These are phyloP conservation scores for Akanthomyces lecanii DNA, from an alignment of 2,329 filamentous ascomycete genomes.

Conservation along the genomic window DNA sequence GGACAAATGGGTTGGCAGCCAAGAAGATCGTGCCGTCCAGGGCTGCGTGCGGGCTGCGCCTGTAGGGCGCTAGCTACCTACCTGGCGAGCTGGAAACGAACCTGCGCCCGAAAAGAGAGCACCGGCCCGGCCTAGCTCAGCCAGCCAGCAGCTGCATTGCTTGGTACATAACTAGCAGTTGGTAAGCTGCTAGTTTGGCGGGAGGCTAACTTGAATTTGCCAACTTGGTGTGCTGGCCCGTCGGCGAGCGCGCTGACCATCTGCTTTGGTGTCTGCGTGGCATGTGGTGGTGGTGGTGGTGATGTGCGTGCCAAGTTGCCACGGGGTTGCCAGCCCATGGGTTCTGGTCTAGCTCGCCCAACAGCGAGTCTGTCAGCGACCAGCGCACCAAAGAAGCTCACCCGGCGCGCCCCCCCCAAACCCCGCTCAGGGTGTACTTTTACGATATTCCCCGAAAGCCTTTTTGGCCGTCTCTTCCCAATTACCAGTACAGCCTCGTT, in stretches of 20 bases:
- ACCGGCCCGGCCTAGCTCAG: not conserved
- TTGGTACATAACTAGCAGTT: too few species aligned
- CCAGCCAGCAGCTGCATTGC: not conserved
- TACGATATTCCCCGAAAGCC: too few species aligned
- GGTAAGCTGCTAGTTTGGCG: too few species aligned
- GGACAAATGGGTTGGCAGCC: conserved; percentile 3
- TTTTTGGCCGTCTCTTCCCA: too few species aligned
- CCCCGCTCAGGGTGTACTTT: not conserved
- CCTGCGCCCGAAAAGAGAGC: not conserved
- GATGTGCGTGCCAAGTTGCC: not conserved
- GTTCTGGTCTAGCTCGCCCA: not conserved
- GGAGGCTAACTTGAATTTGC: too few species aligned
- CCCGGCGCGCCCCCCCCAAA: not conserved
- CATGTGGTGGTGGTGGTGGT: not conserved
- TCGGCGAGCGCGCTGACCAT: not conserved
- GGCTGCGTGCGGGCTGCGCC: not conserved
- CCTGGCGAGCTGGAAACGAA: not conserved
- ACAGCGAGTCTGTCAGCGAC: not conserved
- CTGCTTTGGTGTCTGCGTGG: not conserved
- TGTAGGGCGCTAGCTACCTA: not conserved
- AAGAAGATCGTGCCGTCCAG: conserved; percentile 2
- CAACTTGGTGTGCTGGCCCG: not conserved
- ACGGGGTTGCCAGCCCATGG: too few species aligned
- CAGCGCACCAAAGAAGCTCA: not conserved
- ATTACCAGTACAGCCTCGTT: too few species aligned